phyloP scores from a whole-genome alignment of 1,139 yeast genomes.

The Taphrina deformans region DNA sequence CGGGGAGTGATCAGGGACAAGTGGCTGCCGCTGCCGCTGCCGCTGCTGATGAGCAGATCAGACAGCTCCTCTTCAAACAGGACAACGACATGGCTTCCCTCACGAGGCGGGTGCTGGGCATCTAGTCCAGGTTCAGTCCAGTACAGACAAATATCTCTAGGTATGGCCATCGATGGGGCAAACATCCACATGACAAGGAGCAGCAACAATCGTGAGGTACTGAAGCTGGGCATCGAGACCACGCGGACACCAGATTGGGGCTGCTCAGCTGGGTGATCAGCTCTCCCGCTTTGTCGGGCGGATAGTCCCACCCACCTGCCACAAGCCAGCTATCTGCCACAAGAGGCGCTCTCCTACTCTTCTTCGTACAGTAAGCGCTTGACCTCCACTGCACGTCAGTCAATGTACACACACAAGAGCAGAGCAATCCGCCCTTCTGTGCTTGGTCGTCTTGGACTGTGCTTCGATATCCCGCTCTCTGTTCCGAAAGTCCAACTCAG shows the following conservation, averaged over 20 bases:
- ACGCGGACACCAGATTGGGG: too few relatives aligned
- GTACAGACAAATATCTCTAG: too few relatives aligned
- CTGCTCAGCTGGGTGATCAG: too few relatives aligned
- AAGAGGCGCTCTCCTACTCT: neutral
- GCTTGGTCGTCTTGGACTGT: neutral
- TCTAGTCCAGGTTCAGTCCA: slow-evolving; percentile 2
- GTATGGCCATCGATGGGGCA: too few relatives aligned
- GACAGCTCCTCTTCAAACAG: neutral
- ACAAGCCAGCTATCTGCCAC: neutral
- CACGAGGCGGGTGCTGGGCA: slow-evolving; percentile 1
- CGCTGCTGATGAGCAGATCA: neutral
- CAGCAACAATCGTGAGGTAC: too few relatives aligned
- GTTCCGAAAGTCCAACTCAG: too few relatives aligned
- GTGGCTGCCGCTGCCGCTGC: slow-evolving; percentile 1
- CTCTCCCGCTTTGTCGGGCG: too few relatives aligned
- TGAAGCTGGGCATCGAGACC: too few relatives aligned
- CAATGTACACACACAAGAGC: neutral
- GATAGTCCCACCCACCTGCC: neutral
- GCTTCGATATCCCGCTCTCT: too few relatives aligned
- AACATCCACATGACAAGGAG: too few relatives aligned
- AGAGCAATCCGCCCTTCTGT: neutral
- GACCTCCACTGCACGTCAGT: neutral
- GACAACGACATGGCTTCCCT: slow-evolving; percentile 13
- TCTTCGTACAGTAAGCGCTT: neutral
- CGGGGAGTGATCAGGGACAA: neutral